Evolutionary conservation across 371 early-diverging fungal species (phyloP), one percentile per base, ranked within the genome.

Genomic region (Syncephalastrum sp.): DNA sequence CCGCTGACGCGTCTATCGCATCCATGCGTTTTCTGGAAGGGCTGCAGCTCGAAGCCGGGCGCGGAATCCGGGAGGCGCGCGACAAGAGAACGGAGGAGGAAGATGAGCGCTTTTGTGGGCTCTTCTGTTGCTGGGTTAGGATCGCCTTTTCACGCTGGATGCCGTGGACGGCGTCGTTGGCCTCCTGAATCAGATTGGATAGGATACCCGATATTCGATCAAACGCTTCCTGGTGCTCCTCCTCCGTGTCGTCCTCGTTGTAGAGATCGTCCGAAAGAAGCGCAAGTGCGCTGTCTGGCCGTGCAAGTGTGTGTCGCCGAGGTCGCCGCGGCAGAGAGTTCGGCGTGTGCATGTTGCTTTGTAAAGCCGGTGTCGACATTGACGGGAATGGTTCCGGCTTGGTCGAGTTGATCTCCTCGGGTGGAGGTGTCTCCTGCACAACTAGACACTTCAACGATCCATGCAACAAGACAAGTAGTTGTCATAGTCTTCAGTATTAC

Each of bases 141-240:
- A 33, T 33, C 10, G 16, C 53, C 65, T 56, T 65, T 44, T 72
- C 69, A 17, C 59, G 42, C 43, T 70, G 65, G 10, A 65, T 60
- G n/a, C 59, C 64, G 25, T 72, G 45, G 0, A 73, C 74, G 14
- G 77, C 77, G 21, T 74, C 65, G 42, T 74, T 77, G 4, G 77
- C 77, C 56, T 77, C 75, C 54, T 77, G 72, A 49, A 77, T 68
- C 16, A 77, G 54, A 49, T 62, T 72, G 24, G 65, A 56, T 7
- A 77, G 33, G 5, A 74, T 77, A 42, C 57, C 72, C 15, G 75
- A 72, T 53, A 77, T 77, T 29, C 78, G 66, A 47, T 77, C 73
- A 43, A 77, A 67, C 13, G 73, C 56, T 17, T 68, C 59, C 48
- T 74, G 63, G 16, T 68, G 68, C 10, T 65, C 61, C 41, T 46